Evolutionary conservation across 1,139 yeast species (phyloP), one percentile per base, ranked within the genome.

Genomic region (Geotrichum aggregatum): DNA sequence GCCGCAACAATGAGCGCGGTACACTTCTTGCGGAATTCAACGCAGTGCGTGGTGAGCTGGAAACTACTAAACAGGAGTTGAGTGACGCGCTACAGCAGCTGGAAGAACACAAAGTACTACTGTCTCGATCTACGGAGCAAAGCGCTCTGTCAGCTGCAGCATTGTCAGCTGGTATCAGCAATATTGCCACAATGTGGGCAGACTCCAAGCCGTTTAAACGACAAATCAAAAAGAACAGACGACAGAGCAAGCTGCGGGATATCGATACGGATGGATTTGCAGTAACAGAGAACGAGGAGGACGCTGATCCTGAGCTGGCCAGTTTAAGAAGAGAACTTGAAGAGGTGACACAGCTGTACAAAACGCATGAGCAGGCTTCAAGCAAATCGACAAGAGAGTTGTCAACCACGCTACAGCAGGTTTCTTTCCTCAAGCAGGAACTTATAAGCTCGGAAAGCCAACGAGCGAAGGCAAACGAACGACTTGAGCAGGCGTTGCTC

Each of bases 281-380:
- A 11, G 31, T 39, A 3, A 47, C 30, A 11, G 53, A 49, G 3
- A 54, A 35, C 1, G 56, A 50, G 13, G 60, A 50, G 3, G 57
- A 54, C 3, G 58, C 54, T 5, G 61, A 60, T 40, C 61, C 62
- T 7, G 54, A 58, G 30, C 35, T 53, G 38, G 52, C 54, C 3
- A 58, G 54, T 13, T 53, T 64, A 28, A 60, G 58, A 34, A 50
- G 46, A 14, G 58, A 59, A 50, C 52, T 63, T 35, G 59, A 54
- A 3, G 59, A 60, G 7, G 57, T 61, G 18, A 56, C 51, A n/a
- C 44, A 60, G 47, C 58, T 66, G 19, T 68, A 66, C 49, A 64
- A 60, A 48, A 36, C 62, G 16, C 71, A 68, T 49, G 61, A 59
- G 56, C 58, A 57, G 10, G 71, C 71, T 1, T 62, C 68, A 11